phyloP scores from a whole-genome alignment of 2,329 filamentous ascomycete genomes.

The Daldinia eschscholtzii region DNA sequence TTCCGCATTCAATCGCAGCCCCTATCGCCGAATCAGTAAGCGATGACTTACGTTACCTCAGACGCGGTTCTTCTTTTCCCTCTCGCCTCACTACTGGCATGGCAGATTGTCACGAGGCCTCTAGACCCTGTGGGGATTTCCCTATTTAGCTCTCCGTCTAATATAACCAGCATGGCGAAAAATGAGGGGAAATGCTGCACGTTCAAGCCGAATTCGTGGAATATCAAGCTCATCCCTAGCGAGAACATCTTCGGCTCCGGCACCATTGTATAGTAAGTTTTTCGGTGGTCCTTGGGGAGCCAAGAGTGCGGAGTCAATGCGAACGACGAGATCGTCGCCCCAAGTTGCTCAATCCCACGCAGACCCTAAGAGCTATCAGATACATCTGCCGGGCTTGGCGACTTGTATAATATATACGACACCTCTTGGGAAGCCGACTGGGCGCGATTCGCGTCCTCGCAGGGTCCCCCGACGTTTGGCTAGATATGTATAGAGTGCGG shows the following conservation, averaged over 20 bases:
- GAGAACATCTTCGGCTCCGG: conserved; percentile 34
- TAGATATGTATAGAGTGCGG: conserved; percentile 34
- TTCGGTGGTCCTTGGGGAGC: conserved; percentile 11
- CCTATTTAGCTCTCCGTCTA: conserved; percentile 31
- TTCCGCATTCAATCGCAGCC: conserved; percentile 9
- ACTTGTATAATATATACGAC: conserved; percentile 40
- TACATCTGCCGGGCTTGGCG: conserved; percentile 46
- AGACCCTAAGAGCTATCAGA: conserved; percentile 24
- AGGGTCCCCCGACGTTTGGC: conserved; percentile 26
- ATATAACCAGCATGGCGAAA: conserved; percentile 28
- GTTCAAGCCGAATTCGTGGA: conserved; percentile 26
- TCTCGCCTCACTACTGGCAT: conserved; percentile 13
- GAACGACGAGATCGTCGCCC: conserved; percentile 20
- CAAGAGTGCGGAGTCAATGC: conserved; percentile 37
- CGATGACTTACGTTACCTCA: conserved; percentile 30
- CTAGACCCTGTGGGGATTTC: conserved; percentile 27
- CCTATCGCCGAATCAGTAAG: conserved; percentile 28
- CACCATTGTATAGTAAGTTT: conserved; percentile 1
- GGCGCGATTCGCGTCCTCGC: conserved; percentile 26
- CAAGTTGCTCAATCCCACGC: conserved; percentile 32
- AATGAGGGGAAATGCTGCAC: conserved; percentile 38
- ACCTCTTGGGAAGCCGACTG: conserved; percentile 31
- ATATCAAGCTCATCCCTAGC: conserved; percentile 15
- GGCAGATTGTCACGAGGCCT: conserved; percentile 31
- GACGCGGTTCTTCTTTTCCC: conserved; percentile 16